Base-by-base conservation (phyloP, 2,329 filamentous ascomycete species). In the Pseudogymnoascus sp. region DNA sequence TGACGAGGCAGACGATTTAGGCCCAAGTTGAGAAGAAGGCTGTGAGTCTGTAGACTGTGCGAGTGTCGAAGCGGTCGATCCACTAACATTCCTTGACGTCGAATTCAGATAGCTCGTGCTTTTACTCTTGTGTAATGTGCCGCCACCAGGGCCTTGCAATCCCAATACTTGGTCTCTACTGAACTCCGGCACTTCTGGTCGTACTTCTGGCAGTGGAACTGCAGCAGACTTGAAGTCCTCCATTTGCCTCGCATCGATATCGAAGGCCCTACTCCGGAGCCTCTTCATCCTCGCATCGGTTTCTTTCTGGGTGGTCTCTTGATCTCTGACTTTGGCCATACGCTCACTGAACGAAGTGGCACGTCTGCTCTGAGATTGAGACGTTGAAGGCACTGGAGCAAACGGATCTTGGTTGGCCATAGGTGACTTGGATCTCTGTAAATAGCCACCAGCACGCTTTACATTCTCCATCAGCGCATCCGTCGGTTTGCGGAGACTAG, bases 341-440 rank as follows among this genome's bases (percentile, higher is more conserved):
- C 93, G 83, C 74, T 97, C 92, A 72, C 90, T 96, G 75, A 97
- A 99, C 63, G 85, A 62, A 12, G 61, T 68, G 65, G 69, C 69
- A 81, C 69, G 71, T 69, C 85, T 87, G 68, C 75, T 64, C 16
- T 69, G 66, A 51, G 69, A 61, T 11, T 64, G 63, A 11, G 66
- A 66, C 31, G 69, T 67, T 39, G 66, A 66, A 18, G 69, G 65
- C 18, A 61, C 61, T 7, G 63, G 61, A 12, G 62, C 60, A 36
- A 62, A 66, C 57, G 63, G 60, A 21, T 61, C 34, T 29, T 67
- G 67, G 62, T 60, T 68, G 68, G 65, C 47, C 59, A 63, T 51
- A 69, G 74, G 66, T 60, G 72, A 73, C 6, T 72, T 72, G 2
- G 79, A 72, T 66, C 78, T 76, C 65, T 78, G 76, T 45, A 84